Evolutionary conservation across 2,329 filamentous ascomycete genomes (phyloP), one percentile per base, ranked within the genome.

Genomic region (Knufia fluminis): DNA sequence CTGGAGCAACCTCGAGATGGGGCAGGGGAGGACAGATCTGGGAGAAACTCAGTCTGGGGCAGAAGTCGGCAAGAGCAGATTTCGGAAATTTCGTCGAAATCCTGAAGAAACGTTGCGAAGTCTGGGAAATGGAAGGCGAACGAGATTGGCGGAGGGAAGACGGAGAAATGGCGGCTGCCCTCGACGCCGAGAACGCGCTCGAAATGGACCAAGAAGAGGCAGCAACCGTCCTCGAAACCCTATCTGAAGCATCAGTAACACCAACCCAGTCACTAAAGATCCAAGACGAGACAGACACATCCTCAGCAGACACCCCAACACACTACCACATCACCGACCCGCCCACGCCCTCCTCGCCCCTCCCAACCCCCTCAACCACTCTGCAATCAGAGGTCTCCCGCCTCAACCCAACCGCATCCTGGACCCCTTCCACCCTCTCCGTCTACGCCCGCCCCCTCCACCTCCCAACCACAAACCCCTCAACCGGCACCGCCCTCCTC

Each of bases 71-170:
- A 33, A 76, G 77, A 40, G 84, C 83, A 48, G 86, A 91, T 60
- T 91, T 90, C 69, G 78, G 82, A 1, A 75, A 75, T 2, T 91
- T 92, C 54, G 68, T 91, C 8, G 82, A 89, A 38, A 80, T 91
- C 0, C 63, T 91, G 31, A 85, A 84, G 61, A 82, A 84, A 8
- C 74, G 86, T 48, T 91, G 86, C 61, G 85, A 91, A 59, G 81
- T 90, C 44, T 90, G 85, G 84, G 83, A 90, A 62, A 89, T 91
- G 77, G 83, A 87, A 57, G 82, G 85, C 1, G 76, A 76, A 1
- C 78, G 72, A 49, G 86, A 92, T 61, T 91, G 85, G 72, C 72
- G 86, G 56, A 69, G 79, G 53, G 56, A 55, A 32, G 47, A 52
- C 6, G 54, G 64, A 8, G 57, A 66, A 4, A 55, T 57, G 1